Conservation (phyloP, 2,329 filamentous ascomycete genomes). For the Ascochyta rabiei region DNA sequence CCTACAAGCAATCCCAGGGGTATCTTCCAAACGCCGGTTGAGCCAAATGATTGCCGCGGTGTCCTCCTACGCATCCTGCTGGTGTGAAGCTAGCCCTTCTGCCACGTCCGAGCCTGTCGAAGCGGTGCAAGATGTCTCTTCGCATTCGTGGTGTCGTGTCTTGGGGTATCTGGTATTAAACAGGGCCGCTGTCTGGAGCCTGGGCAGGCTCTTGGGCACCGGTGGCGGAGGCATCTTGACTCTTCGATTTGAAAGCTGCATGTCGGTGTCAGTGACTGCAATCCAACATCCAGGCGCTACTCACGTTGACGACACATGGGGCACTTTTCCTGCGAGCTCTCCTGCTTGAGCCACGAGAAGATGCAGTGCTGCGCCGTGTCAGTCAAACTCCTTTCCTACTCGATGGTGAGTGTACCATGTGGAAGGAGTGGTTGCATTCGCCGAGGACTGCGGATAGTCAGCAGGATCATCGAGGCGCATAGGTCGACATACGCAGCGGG, state of each 20-base stretch:
- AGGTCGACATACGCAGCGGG: constrained; percentile 72
- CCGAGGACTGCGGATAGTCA: constrained; percentile 72
- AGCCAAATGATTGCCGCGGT: not conserved
- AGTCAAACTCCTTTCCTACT: constrained; percentile 1
- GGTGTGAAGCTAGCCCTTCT: not conserved
- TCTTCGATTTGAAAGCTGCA: constrained; percentile 49
- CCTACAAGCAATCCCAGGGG: constrained; percentile 18
- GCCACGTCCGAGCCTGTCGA: no score
- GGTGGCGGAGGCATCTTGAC: constrained; percentile 37
- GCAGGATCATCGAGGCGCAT: not conserved
- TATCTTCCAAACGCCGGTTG: constrained; percentile 35
- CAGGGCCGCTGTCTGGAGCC: constrained; percentile 30
- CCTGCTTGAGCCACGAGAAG: constrained; percentile 93
- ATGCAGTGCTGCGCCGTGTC: constrained; percentile 78
- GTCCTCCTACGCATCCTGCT: not conserved
- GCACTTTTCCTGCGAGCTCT: constrained; percentile 89
- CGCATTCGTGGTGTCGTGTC: no score
- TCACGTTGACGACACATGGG: constrained; percentile 97
- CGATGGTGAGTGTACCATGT: constrained; percentile 69
- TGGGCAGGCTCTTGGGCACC: constrained; percentile 21
- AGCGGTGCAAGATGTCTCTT: not conserved
- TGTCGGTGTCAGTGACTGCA: constrained; percentile 19
- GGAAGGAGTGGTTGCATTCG: constrained; percentile 96
- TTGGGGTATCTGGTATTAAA: not conserved
- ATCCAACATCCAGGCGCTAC: constrained; percentile 26